Percentiles rank a stretch among this genome's conserved stretches.
Conservation (phyloP, 129 eudicot species). For the Saussurea involucrata region DNA sequence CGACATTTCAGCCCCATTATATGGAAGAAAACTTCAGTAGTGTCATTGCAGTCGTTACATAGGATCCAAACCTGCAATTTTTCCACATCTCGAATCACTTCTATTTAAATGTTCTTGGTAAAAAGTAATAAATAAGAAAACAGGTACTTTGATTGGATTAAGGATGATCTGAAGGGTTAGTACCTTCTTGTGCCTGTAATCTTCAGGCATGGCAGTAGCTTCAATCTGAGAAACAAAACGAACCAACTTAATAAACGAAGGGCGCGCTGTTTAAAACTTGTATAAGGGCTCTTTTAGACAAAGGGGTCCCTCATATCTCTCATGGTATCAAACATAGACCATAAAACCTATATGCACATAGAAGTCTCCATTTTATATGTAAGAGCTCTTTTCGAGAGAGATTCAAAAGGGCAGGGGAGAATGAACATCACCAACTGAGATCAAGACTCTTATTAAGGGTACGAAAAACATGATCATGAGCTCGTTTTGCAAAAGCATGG, state of each 20-base stretch:
- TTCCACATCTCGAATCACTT: not conserved
- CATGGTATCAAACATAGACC: not conserved
- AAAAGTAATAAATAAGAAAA: not conserved
- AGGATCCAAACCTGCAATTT: constrained; percentile 84
- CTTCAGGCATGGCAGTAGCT: constrained; percentile 88
- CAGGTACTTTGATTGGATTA: not conserved
- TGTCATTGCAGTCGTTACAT: constrained; percentile 95
- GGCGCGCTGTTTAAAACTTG: not conserved
- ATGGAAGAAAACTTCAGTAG: constrained; percentile 85
- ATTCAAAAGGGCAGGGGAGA: not conserved
- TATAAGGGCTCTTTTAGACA: not conserved
- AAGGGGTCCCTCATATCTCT: not conserved
- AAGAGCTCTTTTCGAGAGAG: not conserved
- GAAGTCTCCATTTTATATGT: not conserved
- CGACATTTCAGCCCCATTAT: constrained; percentile 92
- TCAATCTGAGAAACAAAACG: constrained; percentile 57
- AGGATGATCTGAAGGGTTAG: not conserved
- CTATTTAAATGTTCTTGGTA: not conserved
- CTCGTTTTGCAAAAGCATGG: not conserved
- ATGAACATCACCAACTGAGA: not conserved
- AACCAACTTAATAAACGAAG: not conserved
- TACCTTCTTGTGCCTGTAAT: constrained; percentile 88
- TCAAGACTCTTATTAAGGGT: not conserved
- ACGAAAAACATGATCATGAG: not conserved
- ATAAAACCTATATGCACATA: not conserved